Base-by-base conservation (phyloP, 345 rosid species). In the Salix koriyanagi region DNA sequence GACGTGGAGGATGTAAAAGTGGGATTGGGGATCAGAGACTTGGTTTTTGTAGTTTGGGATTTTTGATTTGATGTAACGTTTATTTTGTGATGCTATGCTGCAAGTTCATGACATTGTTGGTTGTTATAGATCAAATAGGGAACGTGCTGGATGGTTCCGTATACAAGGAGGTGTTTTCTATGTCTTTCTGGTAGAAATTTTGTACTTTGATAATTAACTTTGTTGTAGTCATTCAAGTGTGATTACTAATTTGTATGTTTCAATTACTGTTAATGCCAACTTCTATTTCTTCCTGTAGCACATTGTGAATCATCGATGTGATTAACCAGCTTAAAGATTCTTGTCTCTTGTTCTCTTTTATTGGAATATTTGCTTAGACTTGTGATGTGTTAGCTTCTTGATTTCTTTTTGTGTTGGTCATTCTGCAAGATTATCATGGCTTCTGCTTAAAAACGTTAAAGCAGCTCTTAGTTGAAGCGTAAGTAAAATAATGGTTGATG, bases 201-300 rank as follows among this genome's bases (percentile, higher is more conserved):
- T 60, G 5, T 42, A 42, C 46, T 54, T 9, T 6, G 54, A 26
- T 23, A 39, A 19, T 42, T 44, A 76, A 23, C 74, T 69, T 69
- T 26, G 37, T 62, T 46, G 48, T 62, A 70, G 75, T 10, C 36
- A 9, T 70, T 56, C 32, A 46, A 58, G 36, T 48, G 26, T 41
- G 52, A 65, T 77, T 54, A 65, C 65, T 77, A 18, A 71, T 65
- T 46, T 70, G 66, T 65, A 36, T 39, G 32, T 52, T 67, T 68
- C 46, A 34, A 12, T 75, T 68, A 26, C 13, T 21, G 30, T 77
- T 41, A 37, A 48, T 48, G 65, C 10, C 36, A 75, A 52, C 11
- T 18, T 62, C 7, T 14, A 16, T 13, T 54, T 32, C 34, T 34
- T 36, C 7, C 54, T 65, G 8, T 16, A 18, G 69, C 9, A 48